Percentiles rank a stretch among this genome's conserved stretches.
phyloP scores from a whole-genome alignment of 371 early-diverging fungal species.

The Circinella minor region DNA sequence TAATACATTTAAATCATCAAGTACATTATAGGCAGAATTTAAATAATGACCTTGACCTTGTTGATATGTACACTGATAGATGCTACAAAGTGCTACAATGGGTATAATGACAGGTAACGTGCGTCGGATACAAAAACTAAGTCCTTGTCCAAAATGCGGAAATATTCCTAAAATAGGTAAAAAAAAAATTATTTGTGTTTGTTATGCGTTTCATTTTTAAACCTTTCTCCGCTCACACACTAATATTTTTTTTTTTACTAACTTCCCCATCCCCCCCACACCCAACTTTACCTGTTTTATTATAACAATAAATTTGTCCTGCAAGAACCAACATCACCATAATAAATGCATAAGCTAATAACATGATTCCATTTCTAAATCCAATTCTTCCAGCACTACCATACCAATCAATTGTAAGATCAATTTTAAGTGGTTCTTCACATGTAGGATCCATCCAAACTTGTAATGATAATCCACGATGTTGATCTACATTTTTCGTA shows the following conservation, averaged over 20 bases:
- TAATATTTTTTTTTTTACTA: too few species aligned
- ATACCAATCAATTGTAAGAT: conserved; percentile 72
- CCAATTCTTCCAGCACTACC: conserved; percentile 75
- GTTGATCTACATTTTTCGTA: conserved; percentile 30
- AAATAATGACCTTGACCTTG: conserved; percentile 25
- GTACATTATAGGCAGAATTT: conserved; percentile 17
- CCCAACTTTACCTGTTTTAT: conserved; percentile 44
- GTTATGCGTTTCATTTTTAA: not conserved
- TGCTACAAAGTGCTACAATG: conserved; percentile 35
- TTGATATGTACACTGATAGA: conserved; percentile 29
- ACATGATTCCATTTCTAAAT: conserved; percentile 75
- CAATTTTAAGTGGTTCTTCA: conserved; percentile 53
- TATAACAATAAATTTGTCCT: conserved; percentile 69
- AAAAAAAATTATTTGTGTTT: too few species aligned
- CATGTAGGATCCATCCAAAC: conserved; percentile 75
- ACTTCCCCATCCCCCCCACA: too few species aligned
- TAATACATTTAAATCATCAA: conserved; percentile 18
- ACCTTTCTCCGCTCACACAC: not conserved
- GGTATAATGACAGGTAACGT: conserved; percentile 39
- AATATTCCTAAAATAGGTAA: conserved; percentile 33
- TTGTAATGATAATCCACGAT: conserved; percentile 64
- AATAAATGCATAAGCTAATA: conserved; percentile 70
- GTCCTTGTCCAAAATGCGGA: conserved; percentile 54
- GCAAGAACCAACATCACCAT: conserved; percentile 64
- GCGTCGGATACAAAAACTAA: conserved; percentile 44